Conservation (phyloP, 805 yeast genomes). For the Saccharomycopsis lassenensis region DNA sequence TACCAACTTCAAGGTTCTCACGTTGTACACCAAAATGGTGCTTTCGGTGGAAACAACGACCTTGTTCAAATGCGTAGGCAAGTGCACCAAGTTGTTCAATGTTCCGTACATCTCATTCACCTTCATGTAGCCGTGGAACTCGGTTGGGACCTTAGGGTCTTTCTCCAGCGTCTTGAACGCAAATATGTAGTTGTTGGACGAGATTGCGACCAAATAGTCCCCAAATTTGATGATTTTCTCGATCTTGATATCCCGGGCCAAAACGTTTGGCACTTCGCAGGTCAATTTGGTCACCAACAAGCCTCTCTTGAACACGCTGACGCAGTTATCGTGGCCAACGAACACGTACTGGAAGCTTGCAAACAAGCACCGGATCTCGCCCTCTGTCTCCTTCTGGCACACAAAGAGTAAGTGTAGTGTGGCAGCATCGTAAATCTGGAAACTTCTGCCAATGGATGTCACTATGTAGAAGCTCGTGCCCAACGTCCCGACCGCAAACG, state of each 20-base stretch:
- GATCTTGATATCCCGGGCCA: slow-evolving; percentile 24
- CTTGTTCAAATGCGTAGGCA: slow-evolving; percentile 89
- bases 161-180: slow-evolving; percentile 53
- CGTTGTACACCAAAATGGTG: slow-evolving; percentile 52
- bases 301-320: slow-evolving; percentile 82
- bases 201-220: slow-evolving; percentile 50
- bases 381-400: slow-evolving; percentile 64
- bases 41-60: slow-evolving; percentile 70
- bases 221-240: slow-evolving; percentile 59
- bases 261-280: slow-evolving; percentile 22
- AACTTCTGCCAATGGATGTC: slow-evolving; percentile 80
- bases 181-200: slow-evolving; percentile 36
- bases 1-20: slow-evolving; percentile 65
- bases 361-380: slow-evolving; percentile 56
- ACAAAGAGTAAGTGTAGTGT: slow-evolving; percentile 78
- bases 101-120: slow-evolving; percentile 57
- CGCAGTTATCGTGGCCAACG: slow-evolving; percentile 58
- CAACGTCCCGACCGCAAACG: slow-evolving; percentile 79
- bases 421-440: slow-evolving; percentile 89
- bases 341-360: slow-evolving; percentile 80
- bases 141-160: slow-evolving; percentile 46
- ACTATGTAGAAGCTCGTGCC: slow-evolving; percentile 83
- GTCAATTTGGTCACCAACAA: slow-evolving; percentile 35
- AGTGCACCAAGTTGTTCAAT: slow-evolving; percentile 61
- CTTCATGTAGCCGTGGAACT: slow-evolving; percentile 52